Percentiles rank a stretch among this genome's conserved stretches.
Evolutionary conservation across 2,329 filamentous ascomycete species (phyloP).

Genomic region (Domatiomyces globalis): DNA sequence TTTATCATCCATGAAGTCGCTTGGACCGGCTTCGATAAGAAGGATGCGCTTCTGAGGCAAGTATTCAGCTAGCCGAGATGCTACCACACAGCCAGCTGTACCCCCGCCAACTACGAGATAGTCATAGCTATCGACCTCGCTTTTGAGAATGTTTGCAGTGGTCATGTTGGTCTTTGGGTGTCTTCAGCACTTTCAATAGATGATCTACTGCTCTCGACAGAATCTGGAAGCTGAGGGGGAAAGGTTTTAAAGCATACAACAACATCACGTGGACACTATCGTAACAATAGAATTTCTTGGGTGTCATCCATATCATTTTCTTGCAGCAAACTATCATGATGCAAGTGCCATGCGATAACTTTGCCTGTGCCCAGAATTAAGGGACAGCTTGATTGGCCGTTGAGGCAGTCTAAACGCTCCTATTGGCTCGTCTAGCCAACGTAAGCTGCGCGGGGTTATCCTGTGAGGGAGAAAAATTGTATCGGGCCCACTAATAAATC

Average conservation of each 20-base stretch:
- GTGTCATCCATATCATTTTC: background rate
- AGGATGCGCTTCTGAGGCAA: slow-evolving; percentile 69
- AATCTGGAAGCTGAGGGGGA: background rate
- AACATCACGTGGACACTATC: background rate
- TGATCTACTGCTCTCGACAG: background rate
- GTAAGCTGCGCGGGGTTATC: background rate
- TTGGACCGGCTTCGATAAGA: slow-evolving; percentile 76
- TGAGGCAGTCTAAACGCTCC: background rate
- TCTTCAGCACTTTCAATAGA: background rate
- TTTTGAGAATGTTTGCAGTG: slow-evolving; percentile 50
- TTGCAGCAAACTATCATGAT: background rate
- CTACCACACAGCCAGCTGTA: slow-evolving; percentile 74
- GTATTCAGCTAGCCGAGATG: slow-evolving; percentile 65
- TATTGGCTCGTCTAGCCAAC: background rate
- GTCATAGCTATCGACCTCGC: slow-evolving; percentile 57
- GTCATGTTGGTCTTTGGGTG: slow-evolving; percentile 40
- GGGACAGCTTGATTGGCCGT: background rate
- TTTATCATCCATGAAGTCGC: slow-evolving; percentile 75
- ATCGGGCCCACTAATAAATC: no score
- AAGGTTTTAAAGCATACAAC: no score
- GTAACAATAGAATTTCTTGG: background rate
- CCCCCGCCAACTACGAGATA: slow-evolving; percentile 77
- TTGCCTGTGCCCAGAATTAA: background rate
- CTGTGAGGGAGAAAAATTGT: background rate
- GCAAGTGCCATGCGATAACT: no score